These are phyloP conservation scores for Stachybotrys chlorohalonatus DNA, from an alignment of 2,329 filamentous ascomycete species.

Conservation along the genomic window DNA sequence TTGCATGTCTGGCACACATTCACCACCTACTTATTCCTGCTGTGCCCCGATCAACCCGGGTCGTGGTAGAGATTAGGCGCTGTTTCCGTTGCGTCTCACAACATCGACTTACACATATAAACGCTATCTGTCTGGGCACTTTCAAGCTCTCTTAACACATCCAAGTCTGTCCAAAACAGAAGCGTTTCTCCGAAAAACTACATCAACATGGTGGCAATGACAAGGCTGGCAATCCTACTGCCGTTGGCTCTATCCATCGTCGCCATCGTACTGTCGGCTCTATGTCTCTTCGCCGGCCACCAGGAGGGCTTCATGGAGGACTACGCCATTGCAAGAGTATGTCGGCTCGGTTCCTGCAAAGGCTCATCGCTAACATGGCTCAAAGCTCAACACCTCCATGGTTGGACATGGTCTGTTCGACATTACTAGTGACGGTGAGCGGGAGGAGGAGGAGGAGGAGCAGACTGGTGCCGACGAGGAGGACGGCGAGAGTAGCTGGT, in stretches of 20 bases:
- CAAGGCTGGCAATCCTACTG: slow-evolving; percentile 14
- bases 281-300: slow-evolving; percentile 30
- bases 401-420: slow-evolving; percentile 24
- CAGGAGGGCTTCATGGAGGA: slow-evolving; percentile 33
- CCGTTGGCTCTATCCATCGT: slow-evolving; percentile 27
- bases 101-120: not conserved
- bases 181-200: not conserved
- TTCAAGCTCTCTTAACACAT: too few relatives aligned
- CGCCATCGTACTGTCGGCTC: slow-evolving; percentile 27
- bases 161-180: too few relatives aligned
- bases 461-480: slow-evolving; percentile 12
- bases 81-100: not conserved
- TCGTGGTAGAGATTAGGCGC: not conserved
- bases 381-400: slow-evolving; percentile 28
- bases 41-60: not conserved
- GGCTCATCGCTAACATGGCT: slow-evolving; percentile 1
- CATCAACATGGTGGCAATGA: not conserved
- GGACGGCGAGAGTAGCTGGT: slow-evolving; percentile 14
- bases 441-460: slow-evolving; percentile 18
- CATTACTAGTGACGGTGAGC: slow-evolving; percentile 10
- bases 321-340: slow-evolving; percentile 29
- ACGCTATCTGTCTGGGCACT: not conserved
- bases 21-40: not conserved
- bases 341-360: slow-evolving; percentile 4
- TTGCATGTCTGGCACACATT: not conserved